Evolutionary conservation across 2,329 filamentous ascomycete genomes (phyloP), one percentile per base, ranked within the genome.

Genomic region (Alternaria hordeiaustralica): DNA sequence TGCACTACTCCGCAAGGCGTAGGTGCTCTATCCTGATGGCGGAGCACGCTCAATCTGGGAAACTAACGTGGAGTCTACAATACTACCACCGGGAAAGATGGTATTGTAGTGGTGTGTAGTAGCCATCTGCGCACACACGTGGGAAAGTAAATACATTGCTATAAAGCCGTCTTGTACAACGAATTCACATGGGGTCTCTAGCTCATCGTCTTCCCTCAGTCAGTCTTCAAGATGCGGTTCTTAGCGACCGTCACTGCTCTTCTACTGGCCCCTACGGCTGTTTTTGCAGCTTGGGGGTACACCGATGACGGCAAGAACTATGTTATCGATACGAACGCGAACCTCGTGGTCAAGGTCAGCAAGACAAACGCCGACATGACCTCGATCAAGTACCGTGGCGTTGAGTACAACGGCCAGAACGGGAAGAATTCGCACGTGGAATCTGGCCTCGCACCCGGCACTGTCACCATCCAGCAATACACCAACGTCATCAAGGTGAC

Each of bases 361-460:
- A 72, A 84, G 64, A 81, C 81, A 18, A 88, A 81, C 74, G 89
- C 87, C 64, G 88, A 89, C 69, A 87, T 90, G 76, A 88, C 84
- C 30, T 89, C 87, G 2, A 87, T 90, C 74, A 84, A 84, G 60
- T 89, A 84, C 73, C 84, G 85, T 25, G 86, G 86, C 58, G 80
- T 82, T 28, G 86, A 90, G 72, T 86, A 87, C 71, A 70, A 76
- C 10, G 76, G 79, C 54, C 82, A 82, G 45, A 58, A 36, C n/a
- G 71, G 70, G 13, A 73, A 65, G 47, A 82, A 82, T 53, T 85
- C 84, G 21, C 87, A 89, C 55, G 85, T 89, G 60, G 81, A 82
- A 46, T 88, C 87, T 4, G 87, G 87, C 13, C 81, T 89, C 3
- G 87, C 86, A 20, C 81, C 83, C 3, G 85, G 85, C 8, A 85